These are phyloP conservation scores for Fomitopsis schrenkii DNA, from an alignment of 1,284 basidiomycete species.

Conservation along the genomic window DNA sequence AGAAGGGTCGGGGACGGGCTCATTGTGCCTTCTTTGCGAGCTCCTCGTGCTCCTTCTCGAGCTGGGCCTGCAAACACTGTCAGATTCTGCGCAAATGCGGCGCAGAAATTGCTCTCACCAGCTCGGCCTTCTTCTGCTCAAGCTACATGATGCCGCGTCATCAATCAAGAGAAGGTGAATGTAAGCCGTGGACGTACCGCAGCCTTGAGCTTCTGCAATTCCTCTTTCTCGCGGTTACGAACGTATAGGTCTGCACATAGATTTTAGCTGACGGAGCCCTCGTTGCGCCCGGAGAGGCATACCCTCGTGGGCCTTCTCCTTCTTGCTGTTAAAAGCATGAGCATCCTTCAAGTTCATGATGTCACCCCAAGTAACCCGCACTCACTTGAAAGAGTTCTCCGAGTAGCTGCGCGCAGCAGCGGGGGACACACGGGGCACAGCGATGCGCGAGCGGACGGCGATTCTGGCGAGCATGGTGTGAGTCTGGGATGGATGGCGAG, in stretches of 20 bases:
- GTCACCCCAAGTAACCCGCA: conserved; percentile 38
- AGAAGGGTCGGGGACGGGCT: not conserved
- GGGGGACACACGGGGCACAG: conserved; percentile 33
- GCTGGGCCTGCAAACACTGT: conserved; percentile 21
- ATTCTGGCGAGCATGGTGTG: conserved; percentile 45
- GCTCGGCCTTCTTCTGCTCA: conserved; percentile 51
- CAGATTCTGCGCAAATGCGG: not conserved
- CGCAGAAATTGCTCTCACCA: conserved; percentile 36
- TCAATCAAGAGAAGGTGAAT: not conserved
- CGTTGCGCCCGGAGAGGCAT: conserved; percentile 3
- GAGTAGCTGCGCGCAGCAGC: conserved; percentile 30
- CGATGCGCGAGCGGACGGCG: conserved; percentile 34
- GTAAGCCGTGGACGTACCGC: conserved; percentile 37
- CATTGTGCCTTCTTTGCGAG: not conserved
- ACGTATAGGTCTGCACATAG: conserved; percentile 49
- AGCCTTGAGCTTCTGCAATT: conserved; percentile 52
- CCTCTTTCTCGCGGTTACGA: conserved; percentile 49
- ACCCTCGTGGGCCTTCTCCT: conserved; percentile 74
- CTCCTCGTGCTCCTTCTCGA: conserved; percentile 36
- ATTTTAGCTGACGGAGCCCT: conserved; percentile 1
- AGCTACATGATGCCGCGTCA: conserved; percentile 35
- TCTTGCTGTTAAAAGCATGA: conserved; percentile 44
- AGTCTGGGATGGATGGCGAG: conserved; percentile 8
- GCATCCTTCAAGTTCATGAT: not conserved
- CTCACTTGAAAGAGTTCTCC: conserved; percentile 35